Base-by-base conservation (phyloP, 345 rosid genomes). In the Zanthoxylum bungeanum region DNA sequence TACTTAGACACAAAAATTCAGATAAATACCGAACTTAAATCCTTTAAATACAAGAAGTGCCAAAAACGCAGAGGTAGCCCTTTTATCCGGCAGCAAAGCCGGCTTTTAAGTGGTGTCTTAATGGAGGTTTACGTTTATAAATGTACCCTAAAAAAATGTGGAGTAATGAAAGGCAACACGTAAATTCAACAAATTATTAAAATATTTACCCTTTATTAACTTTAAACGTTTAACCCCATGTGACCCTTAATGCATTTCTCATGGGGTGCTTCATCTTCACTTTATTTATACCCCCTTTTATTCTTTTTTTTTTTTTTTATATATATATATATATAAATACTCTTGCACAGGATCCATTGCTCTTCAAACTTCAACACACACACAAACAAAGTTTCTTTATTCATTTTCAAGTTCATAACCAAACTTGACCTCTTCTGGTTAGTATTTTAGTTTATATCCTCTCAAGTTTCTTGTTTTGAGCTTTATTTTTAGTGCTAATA, bases 141-240 rank as follows among this genome's bases (percentile, higher is more conserved):
- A 47, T 33, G 39, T 1, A 14, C 19, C n/a, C n/a, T 22, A 49
- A 33, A 17, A 7, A 31, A 16, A 2, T 12, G 36, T 4, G 44
- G 73, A 57, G 49, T 63, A 47, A 27, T 62, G 56, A 77, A 76
- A 64, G 60, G 49, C 21, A 67, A 79, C 85, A 79, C 82, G 75
- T 78, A 39, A 39, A 28, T 21, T 66, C 53, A 61, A 68, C 53
- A 49, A 19, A 58, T 49, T 51, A 25, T 60, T 60, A 69, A 50
- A 21, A 27, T 59, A 63, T 39, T 55, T 30, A 57, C 78, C 56
- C 80, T 89, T 84, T 78, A 84, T 73, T 78, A 68, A 58, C n/a
- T 75, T 66, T 77, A 79, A 84, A 75, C 86, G 93, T 83, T 88
- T 80, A 46, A 69, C 72, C 96, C 97, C 97, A 91, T 90, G 98